Evolutionary conservation across 495 filamentous ascomycete genomes (phyloP), one percentile per base, ranked within the genome.

Genomic region (Massariosphaeria phaeospora): DNA sequence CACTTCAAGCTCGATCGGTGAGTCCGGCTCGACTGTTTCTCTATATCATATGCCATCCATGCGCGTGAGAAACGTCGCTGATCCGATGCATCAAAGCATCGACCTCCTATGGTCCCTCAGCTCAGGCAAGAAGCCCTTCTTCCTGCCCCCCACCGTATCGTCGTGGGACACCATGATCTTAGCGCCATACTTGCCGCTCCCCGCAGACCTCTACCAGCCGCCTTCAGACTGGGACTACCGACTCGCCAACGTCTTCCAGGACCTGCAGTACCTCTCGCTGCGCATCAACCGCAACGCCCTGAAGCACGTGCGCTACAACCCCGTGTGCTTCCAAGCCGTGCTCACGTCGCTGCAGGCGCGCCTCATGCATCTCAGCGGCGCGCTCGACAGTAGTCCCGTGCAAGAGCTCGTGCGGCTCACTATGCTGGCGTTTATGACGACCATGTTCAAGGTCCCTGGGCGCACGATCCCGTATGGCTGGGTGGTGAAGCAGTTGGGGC

Each of bases 1-100:
- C 46, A 48, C 23, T 48, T 34, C n/a, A 53, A 44, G 39, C 17
- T 53, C 8, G 49, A 53, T 44, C 38, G 35, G 49, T 44, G 25
- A 23, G 49, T 24, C 2, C 5, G n/a, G n/a, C n/a, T n/a, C n/a
- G n/a, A n/a, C n/a, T n/a, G n/a, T n/a, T n/a, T n/a, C n/a, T n/a
- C n/a, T n/a, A n/a, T n/a, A n/a, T n/a, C n/a, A n/a, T n/a, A 4
- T 4, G 3, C 9, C 6, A 6, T 8, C 38, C 23, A 7, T 20
- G 3, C 6, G 5, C n/a, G n/a, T n/a, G n/a, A n/a, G n/a, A n/a
- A n/a, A n/a, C n/a, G n/a, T n/a, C n/a, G n/a, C n/a, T n/a, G n/a
- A n/a, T n/a, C n/a, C n/a, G n/a, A n/a, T n/a, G 27, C 17, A 6
- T n/a, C n/a, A 10, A 8, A 23, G 39, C 17, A 10, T 48, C 11